phyloP scores from a whole-genome alignment of 2,329 filamentous ascomycete genomes.

The Aspergillus neoniger region DNA sequence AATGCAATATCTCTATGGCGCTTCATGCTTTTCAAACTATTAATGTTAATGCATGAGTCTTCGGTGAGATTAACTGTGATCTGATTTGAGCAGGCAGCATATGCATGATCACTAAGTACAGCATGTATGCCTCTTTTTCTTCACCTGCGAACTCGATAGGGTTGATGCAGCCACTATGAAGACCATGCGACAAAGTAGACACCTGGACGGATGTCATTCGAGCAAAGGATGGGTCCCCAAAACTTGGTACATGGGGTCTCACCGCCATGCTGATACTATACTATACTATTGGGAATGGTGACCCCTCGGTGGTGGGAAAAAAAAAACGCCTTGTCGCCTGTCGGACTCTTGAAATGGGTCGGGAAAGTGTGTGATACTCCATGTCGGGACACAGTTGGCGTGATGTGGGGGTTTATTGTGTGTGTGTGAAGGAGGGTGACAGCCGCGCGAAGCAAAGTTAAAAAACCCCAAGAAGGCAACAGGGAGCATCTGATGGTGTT shows the following conservation, averaged over 20 bases:
- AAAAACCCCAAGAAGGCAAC: neutral
- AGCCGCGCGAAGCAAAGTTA: conserved; percentile 5
- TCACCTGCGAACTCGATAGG: neutral
- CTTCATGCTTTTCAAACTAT: neutral
- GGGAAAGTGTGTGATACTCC: neutral
- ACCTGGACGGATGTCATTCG: conserved; percentile 20
- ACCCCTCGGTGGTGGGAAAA: too few species aligned
- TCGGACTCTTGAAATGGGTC: neutral
- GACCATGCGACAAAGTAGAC: conserved; percentile 13
- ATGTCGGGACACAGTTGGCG: neutral
- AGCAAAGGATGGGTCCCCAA: conserved; percentile 12
- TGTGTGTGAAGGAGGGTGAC: conserved; percentile 3
- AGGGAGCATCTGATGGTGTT: neutral
- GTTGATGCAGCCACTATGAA: conserved; percentile 13
- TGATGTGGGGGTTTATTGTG: neutral
- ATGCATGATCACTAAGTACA: neutral
- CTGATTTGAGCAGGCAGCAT: neutral
- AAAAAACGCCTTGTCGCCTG: neutral
- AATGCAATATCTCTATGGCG: neutral
- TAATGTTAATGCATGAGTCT: neutral
- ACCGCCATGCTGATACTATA: conserved; percentile 5
- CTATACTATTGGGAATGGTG: neutral
- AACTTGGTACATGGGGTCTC: neutral
- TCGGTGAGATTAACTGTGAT: neutral
- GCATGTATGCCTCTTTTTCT: neutral